phyloP scores from a whole-genome alignment of 208 protist genomes.

The Acanthamoeba royreba region DNA sequence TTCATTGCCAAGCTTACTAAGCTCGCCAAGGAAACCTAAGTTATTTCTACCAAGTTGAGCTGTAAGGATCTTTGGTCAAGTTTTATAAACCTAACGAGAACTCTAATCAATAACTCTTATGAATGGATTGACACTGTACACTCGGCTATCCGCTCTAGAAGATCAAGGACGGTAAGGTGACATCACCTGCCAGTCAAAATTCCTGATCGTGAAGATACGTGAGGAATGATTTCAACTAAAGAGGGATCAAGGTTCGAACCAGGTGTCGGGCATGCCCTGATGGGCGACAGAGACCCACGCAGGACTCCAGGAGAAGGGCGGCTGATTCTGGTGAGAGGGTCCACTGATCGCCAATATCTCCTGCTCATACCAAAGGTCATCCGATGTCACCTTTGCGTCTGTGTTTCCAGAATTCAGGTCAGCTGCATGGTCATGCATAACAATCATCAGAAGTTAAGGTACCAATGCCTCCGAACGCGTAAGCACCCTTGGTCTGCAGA shows the following conservation, averaged over 20 bases:
- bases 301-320: conserved; percentile 46
- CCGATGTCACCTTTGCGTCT: conserved; percentile 63
- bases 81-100: too few relatives aligned
- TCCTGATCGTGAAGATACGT: too few relatives aligned
- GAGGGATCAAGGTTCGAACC: neutral
- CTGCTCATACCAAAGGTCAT: neutral
- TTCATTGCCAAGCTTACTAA: conserved; percentile 65
- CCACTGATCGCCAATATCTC: conserved; percentile 52
- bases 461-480: conserved; percentile 53
- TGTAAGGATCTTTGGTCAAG: too few relatives aligned
- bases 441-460: too few relatives aligned
- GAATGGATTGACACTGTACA: too few relatives aligned
- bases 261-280: conserved; percentile 46
- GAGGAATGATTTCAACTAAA: too few relatives aligned
- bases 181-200: conserved; percentile 1
- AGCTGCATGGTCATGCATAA: too few relatives aligned
- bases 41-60: too few relatives aligned
- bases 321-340: conserved; percentile 53
- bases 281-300: conserved; percentile 2
- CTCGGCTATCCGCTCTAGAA: too few relatives aligned
- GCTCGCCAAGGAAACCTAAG: too few relatives aligned
- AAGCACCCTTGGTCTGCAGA: neutral
- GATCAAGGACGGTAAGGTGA: neutral
- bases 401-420: too few relatives aligned
- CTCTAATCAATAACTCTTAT: too few relatives aligned